Percentiles rank a stretch among this genome's conserved stretches.
These are phyloP conservation scores for Tylopilus balloui DNA, from an alignment of 768 basidiomycete genomes.

Conservation along the genomic window DNA sequence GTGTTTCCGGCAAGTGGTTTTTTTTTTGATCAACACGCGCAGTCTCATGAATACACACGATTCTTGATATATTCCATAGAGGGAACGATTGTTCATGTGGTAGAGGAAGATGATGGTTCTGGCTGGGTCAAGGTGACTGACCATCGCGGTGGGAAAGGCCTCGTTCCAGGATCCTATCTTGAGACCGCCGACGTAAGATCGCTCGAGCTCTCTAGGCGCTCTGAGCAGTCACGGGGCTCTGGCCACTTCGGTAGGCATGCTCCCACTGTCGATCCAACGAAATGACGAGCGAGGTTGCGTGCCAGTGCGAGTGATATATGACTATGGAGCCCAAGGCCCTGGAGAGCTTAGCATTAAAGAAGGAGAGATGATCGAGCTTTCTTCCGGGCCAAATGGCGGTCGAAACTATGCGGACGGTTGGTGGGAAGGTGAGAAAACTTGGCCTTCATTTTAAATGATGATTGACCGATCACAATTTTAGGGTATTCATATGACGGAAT, in stretches of 20 bases:
- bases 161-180: conserved; percentile 84
- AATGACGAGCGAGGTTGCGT: conserved; percentile 4
- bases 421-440: conserved; percentile 68
- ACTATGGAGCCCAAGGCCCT: conserved; percentile 66
- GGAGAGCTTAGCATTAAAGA: conserved; percentile 65
- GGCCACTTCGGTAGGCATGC: conserved; percentile 48
- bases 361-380: conserved; percentile 60
- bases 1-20: conserved; percentile 48
- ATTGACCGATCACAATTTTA: conserved; percentile 34
- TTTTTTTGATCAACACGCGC: conserved; percentile 2
- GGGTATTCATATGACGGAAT: conserved; percentile 55
- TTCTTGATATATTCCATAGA: conserved; percentile 39
- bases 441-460: conserved; percentile 17
- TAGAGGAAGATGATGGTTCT: conserved; percentile 81
- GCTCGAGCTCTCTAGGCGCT: conserved; percentile 5
- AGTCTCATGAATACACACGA: conserved; percentile 3
- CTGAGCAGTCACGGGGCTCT: conserved; percentile 31
- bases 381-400: conserved; percentile 57
- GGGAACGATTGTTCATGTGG: conserved; percentile 56
- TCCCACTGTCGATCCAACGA: not conserved
- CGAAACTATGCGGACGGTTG: conserved; percentile 72
- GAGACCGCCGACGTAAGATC: conserved; percentile 35
- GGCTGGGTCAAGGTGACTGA: conserved; percentile 80
- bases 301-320: conserved; percentile 77
- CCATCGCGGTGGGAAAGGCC: conserved; percentile 54